A percentile compares a stretch with the other conserved stretches of the same genome.
phyloP scores from a whole-genome alignment of 208 protist species.

The Leishmania guyanensis region DNA sequence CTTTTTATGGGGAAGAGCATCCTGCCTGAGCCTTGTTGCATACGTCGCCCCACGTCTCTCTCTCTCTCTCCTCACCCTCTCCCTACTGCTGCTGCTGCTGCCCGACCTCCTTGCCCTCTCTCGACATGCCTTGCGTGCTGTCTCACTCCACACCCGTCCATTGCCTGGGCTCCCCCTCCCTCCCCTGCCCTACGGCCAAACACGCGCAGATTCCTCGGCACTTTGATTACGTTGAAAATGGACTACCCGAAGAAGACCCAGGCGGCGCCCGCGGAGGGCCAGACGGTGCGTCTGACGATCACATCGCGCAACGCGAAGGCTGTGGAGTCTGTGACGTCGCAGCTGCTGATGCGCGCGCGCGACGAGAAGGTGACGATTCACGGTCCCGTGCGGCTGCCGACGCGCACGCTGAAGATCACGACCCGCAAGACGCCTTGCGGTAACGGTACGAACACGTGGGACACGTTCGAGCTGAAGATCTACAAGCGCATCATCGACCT shows the following conservation, averaged over 20 bases:
- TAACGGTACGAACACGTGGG: conserved; percentile 99
- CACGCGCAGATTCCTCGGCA: conserved; percentile 37
- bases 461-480: conserved; percentile 99
- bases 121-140: not conserved
- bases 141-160: not conserved
- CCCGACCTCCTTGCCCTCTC: not conserved
- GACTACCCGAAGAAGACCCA: conserved; percentile 80
- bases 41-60: not conserved
- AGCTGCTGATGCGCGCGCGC: conserved; percentile 94
- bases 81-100: not conserved
- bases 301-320: conserved; percentile 95
- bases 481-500: conserved; percentile 99
- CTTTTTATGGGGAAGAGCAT: no score
- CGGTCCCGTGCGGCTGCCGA: conserved; percentile 98
- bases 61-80: not conserved
- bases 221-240: conserved; percentile 86
- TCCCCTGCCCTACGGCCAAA: not conserved
- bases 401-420: conserved; percentile 97
- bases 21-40: no score
- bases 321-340: conserved; percentile 97
- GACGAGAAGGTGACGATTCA: conserved; percentile 96
- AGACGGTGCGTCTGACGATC: conserved; percentile 98
- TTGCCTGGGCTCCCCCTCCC: not conserved
- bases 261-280: conserved; percentile 49
- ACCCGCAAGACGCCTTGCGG: conserved; percentile 99